phyloP scores from a whole-genome alignment of 2,329 filamentous ascomycete genomes.

The Neonectria faginata region DNA sequence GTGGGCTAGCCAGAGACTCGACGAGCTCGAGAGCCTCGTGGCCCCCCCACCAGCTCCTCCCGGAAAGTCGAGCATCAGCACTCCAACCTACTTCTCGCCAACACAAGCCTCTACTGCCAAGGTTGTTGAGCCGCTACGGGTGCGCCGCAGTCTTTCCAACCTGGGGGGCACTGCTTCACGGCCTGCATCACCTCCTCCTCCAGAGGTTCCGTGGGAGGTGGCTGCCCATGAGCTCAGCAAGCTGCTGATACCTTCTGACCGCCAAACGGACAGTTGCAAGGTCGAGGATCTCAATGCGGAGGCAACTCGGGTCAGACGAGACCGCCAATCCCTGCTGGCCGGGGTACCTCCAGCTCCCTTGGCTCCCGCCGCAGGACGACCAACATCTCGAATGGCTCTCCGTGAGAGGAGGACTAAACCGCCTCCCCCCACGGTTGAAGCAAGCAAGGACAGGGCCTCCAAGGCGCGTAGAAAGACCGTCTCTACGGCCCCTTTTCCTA shows the following conservation, averaged over 20 bases:
- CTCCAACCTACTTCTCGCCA: constrained; percentile 84
- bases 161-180: constrained; percentile 55
- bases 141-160: constrained; percentile 72
- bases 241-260: constrained; percentile 80
- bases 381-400: constrained; percentile 75
- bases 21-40: constrained; percentile 74
- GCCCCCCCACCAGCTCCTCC: constrained; percentile 61
- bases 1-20: constrained; percentile 76
- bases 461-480: constrained; percentile 72
- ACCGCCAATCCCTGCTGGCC: constrained; percentile 68
- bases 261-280: constrained; percentile 80
- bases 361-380: constrained; percentile 51
- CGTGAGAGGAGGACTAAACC: constrained; percentile 75
- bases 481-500: constrained; percentile 51
- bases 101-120: constrained; percentile 90
- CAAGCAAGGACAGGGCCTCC: constrained; percentile 37
- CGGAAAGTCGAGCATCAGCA: constrained; percentile 64
- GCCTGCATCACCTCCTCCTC: constrained; percentile 74
- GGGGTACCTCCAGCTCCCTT: constrained; percentile 46
- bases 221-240: constrained; percentile 87
- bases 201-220: constrained; percentile 86
- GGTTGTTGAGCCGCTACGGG: constrained; percentile 74
- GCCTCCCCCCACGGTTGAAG: constrained; percentile 65
- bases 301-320: constrained; percentile 70
- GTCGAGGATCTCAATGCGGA: constrained; percentile 83